Conservation (phyloP, 805 yeast genomes). For the Metschnikowia lachancei region DNA sequence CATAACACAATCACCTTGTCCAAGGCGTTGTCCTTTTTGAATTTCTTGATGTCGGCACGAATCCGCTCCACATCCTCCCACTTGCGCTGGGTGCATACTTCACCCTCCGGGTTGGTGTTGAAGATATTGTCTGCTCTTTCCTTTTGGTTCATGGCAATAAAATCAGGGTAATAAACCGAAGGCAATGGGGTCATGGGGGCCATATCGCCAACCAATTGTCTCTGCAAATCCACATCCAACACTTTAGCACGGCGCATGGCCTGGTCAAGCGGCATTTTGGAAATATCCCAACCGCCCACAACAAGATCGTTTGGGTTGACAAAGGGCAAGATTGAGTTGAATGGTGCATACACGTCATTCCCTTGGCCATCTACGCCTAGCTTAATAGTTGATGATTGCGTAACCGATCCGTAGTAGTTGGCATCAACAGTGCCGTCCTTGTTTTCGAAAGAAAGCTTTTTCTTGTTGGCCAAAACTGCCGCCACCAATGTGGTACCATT, state of each 20-base stretch:
- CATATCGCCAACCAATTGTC: constrained; percentile 65
- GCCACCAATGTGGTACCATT: constrained; percentile 91
- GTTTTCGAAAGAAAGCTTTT: constrained; percentile 72
- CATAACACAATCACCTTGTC: constrained; percentile 89
- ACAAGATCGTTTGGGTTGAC: constrained; percentile 87
- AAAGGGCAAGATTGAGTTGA: constrained; percentile 84
- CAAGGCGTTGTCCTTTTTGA: constrained; percentile 66
- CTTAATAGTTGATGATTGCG: constrained; percentile 87
- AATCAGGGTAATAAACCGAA: constrained; percentile 92
- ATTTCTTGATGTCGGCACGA: constrained; percentile 77
- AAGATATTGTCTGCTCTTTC: constrained; percentile 87
- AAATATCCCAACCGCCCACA: constrained; percentile 94
- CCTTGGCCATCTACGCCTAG: constrained; percentile 81
- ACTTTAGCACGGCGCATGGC: constrained; percentile 87
- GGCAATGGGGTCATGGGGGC: constrained; percentile 66
- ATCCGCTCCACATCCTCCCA: constrained; percentile 88
- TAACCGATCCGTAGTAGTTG: constrained; percentile 91
- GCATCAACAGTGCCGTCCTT: constrained; percentile 73
- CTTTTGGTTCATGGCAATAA: constrained; percentile 91
- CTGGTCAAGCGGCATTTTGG: constrained; percentile 61
- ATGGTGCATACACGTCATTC: constrained; percentile 87
- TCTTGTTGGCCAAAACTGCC: constrained; percentile 80
- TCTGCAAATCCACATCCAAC: constrained; percentile 79
- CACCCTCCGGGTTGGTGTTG: constrained; percentile 53
- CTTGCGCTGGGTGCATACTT: constrained; percentile 56